Percentiles rank a stretch among this genome's conserved stretches.
Evolutionary conservation across 2,329 filamentous ascomycete genomes (phyloP).

Genomic region (Davidsoniella australis): DNA sequence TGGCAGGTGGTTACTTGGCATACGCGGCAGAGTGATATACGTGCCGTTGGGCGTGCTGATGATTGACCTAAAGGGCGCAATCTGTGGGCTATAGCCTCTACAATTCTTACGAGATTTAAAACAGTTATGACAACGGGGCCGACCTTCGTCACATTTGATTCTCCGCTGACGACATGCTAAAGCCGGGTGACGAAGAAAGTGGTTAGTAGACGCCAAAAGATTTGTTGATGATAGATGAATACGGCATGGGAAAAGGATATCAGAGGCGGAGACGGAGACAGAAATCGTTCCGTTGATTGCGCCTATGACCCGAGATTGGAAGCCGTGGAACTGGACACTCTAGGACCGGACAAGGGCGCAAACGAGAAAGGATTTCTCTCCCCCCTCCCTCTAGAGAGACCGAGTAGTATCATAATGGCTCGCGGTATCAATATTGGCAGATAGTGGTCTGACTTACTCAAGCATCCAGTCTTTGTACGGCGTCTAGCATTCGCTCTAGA

Average conservation of each 20-base stretch:
- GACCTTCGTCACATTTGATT: conserved; percentile 92
- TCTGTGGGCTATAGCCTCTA: conserved; percentile 67
- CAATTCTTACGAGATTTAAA: conserved; percentile 72
- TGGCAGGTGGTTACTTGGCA: conserved; percentile 13
- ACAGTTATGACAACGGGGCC: conserved; percentile 68
- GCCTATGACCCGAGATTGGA: no score
- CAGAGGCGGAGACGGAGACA: no score
- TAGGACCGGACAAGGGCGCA: no score
- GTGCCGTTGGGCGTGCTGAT: conserved; percentile 19
- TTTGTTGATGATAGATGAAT: no score
- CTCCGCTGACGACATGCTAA: conserved; percentile 79
- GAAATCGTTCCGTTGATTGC: no score
- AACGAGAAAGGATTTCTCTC: no score
- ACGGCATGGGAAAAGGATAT: no score
- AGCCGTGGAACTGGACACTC: no score
- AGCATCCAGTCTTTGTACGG: conserved; percentile 80
- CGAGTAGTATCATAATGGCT: no score
- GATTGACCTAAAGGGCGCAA: conserved; percentile 41
- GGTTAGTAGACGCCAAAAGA: neutral
- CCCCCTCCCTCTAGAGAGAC: no score
- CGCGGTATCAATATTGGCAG: no score
- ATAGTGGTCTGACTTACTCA: conserved; percentile 42
- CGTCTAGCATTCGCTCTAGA: conserved; percentile 29
- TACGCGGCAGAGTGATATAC: neutral
- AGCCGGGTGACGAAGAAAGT: conserved; percentile 5